These are phyloP conservation scores for Salix suchowensis DNA, from an alignment of 345 rosid species.

Conservation along the genomic window DNA sequence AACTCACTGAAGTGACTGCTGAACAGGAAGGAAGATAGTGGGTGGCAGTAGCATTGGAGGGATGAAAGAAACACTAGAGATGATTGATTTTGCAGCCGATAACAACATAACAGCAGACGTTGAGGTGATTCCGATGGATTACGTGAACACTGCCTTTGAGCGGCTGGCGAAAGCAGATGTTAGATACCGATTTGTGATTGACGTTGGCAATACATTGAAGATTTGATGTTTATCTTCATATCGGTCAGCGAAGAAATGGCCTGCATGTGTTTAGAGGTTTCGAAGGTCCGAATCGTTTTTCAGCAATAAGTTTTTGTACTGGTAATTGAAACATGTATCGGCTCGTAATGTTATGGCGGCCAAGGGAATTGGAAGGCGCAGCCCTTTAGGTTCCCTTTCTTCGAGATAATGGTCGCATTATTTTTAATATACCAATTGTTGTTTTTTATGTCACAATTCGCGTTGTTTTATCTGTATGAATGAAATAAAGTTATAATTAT, in stretches of 20 bases:
- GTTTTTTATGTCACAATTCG: no score
- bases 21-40: slow-evolving; percentile 2
- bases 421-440: no score
- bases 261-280: not conserved
- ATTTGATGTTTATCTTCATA: not conserved
- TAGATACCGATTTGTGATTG: not conserved
- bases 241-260: not conserved
- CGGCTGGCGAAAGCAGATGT: not conserved
- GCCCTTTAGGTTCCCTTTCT: no score
- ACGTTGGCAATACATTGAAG: not conserved
- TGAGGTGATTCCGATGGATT: not conserved
- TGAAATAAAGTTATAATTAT: no score
- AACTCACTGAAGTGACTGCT: no score
- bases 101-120: not conserved
- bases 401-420: no score
- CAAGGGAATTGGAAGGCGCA: no score
- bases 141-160: slow-evolving; percentile 16
- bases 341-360: no score
- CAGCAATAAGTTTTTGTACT: no score
- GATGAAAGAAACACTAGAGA: slow-evolving; percentile 8
- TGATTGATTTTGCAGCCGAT: slow-evolving; percentile 1
- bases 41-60: not conserved
- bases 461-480: no score
- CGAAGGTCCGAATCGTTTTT: not conserved
- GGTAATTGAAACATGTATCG: no score